Conservation (phyloP, 2,329 filamentous ascomycete genomes). For the Scedosporium boydii region DNA sequence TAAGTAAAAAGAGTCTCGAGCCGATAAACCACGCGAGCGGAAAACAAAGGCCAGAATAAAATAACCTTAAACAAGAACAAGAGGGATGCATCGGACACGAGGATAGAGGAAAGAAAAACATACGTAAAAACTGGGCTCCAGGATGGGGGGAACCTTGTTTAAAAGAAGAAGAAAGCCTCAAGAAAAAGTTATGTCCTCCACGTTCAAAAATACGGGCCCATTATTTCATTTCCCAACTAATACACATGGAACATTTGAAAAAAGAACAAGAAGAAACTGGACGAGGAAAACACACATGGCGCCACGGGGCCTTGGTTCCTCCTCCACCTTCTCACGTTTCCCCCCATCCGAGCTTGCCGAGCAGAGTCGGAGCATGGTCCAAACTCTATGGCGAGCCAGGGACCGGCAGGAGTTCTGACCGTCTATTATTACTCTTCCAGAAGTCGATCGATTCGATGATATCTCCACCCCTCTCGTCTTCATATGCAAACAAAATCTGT, state of each 20-base stretch:
- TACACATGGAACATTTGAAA: neutral
- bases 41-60: slow-evolving; percentile 1
- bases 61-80: neutral
- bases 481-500: slow-evolving; percentile 94
- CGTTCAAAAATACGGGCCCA: slow-evolving; percentile 1
- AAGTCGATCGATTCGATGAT: slow-evolving; percentile 94
- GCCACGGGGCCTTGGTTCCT: neutral
- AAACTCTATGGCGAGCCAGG: neutral
- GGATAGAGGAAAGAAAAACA: neutral
- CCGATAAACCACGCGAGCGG: neutral
- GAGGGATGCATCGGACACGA: neutral
- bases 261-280: slow-evolving; percentile 1
- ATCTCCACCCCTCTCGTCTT: slow-evolving; percentile 89
- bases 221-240: slow-evolving; percentile 3
- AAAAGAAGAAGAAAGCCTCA: neutral
- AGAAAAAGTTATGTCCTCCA: neutral
- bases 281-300: neutral
- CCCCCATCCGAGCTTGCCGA: neutral
- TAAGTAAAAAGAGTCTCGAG: neutral
- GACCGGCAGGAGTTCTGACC: slow-evolving; percentile 25
- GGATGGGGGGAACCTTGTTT: too few relatives aligned
- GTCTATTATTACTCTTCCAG: slow-evolving; percentile 60
- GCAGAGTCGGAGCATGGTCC: neutral
- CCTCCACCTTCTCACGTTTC: neutral
- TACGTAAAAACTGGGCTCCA: neutral